Evolutionary conservation across 192 early-diverging fungal genomes (phyloP).

Genomic region (Kickxella alabastrina): DNA sequence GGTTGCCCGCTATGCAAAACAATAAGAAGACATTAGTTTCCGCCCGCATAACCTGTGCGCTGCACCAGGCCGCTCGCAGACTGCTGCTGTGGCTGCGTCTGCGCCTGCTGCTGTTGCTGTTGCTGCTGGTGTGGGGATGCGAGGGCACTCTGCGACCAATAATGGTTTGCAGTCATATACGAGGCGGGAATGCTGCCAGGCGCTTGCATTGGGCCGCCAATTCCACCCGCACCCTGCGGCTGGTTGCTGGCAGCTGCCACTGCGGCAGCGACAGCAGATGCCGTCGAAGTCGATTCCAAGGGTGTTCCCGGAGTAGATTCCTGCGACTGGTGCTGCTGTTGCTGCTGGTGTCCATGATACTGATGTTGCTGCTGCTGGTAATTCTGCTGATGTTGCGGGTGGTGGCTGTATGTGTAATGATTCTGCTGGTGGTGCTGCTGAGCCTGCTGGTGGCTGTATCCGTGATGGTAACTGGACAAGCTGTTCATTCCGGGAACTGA

Average conservation of each 20-base stretch:
- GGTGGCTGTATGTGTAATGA: constrained; percentile 35
- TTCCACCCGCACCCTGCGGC: constrained; percentile 1
- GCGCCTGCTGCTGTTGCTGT: constrained; percentile 20
- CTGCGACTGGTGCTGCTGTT: constrained; percentile 22
- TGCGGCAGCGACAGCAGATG: constrained; percentile 29
- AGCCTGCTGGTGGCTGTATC: constrained; percentile 18
- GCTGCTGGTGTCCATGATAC: constrained; percentile 7
- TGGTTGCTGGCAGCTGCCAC: constrained; percentile 25
- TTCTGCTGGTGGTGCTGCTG: constrained; percentile 14
- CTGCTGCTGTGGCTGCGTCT: constrained; percentile 15
- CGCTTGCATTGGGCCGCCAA: constrained; percentile 3
- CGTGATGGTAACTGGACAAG: constrained; percentile 48
- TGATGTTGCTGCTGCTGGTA: constrained; percentile 19
- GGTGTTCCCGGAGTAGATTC: constrained; percentile 18
- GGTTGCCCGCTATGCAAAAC: too few species aligned
- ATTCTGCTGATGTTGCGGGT: constrained; percentile 9
- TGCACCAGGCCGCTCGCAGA: constrained; percentile 20
- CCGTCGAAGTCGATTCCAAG: constrained; percentile 16
- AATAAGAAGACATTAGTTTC: constrained; percentile 5
- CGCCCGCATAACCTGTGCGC: constrained; percentile 37
- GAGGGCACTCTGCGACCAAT: constrained; percentile 30
- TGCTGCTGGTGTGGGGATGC: constrained; percentile 34
- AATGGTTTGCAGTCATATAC: constrained; percentile 37
- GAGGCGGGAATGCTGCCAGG: constrained; percentile 18
- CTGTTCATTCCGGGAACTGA: constrained; percentile 35